Base-by-base conservation (phyloP, 2,329 filamentous ascomycete species). In the Aureobasidium leucospermi region DNA sequence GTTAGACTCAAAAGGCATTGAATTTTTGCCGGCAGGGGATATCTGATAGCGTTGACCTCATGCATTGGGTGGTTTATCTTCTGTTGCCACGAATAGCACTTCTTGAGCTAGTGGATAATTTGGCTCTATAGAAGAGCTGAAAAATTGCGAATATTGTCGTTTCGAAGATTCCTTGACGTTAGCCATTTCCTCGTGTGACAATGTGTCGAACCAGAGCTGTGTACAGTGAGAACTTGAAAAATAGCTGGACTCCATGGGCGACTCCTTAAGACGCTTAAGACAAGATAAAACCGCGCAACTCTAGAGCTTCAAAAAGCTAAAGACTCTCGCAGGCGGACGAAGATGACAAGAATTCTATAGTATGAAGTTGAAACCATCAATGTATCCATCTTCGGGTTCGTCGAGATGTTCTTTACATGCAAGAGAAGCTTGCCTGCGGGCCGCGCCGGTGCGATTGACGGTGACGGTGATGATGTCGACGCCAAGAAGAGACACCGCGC, bases 41-140 rank as follows among this genome's bases (percentile, higher is more conserved):
- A 43, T 55, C 51, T 55, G 51, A 55, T 55, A 55, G 51, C 51
- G 51, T 55, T 55, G 8, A 43, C 13, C 39, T 43, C 51, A 42
- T 55, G 39, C 39, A 55, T 43, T 55, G 39, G 51, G 51, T 43
- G 38, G 51, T 23, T 32, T 23, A n/a, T 34, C 34, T 32, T 42
- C 38, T 8, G 13, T 31, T 28, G 34, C 28, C 28, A 34, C 34
- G 51, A 19, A n/a, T 31, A 16, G 39, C 16, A 34, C 28, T 41
- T 41, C 11, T 56, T 45, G 38, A 52, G 28, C 28, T 41, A 41
- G 36, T 31, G 13, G 28, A 52, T 52, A 41, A 31, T 41, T 52
- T 39, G 48, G 23, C 34, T 41, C 36, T 28, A 41, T 6, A 41
- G 13, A 52, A 31, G 48, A 41, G 36, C 13, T 23, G 13, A 52